These are phyloP conservation scores for Onygenales sp. DNA, from an alignment of 2,329 filamentous ascomycete genomes.

Conservation along the genomic window DNA sequence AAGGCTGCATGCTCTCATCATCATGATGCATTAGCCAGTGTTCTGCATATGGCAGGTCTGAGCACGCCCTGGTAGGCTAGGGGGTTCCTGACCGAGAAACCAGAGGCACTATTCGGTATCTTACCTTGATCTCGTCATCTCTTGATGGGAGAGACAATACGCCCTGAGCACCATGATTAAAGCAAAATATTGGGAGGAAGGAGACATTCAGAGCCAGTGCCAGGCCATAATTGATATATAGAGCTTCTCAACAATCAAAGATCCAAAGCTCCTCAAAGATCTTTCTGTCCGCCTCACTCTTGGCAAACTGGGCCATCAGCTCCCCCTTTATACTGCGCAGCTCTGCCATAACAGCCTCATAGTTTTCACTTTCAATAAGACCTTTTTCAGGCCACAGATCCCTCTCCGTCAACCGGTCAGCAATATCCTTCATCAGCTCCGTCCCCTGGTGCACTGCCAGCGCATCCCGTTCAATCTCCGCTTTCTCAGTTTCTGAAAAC, in stretches of 20 bases:
- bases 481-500: neutral
- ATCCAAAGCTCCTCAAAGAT: slow-evolving; percentile 11
- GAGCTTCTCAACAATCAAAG: slow-evolving; percentile 20
- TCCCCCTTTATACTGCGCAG: neutral
- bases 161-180: too few relatives aligned
- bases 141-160: too few relatives aligned
- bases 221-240: too few relatives aligned
- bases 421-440: neutral
- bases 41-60: too few relatives aligned
- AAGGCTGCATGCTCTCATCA: too few relatives aligned
- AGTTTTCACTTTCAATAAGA: neutral
- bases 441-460: neutral
- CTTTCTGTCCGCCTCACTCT: slow-evolving; percentile 4
- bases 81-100: too few relatives aligned
- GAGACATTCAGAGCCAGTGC: too few relatives aligned
- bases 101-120: too few relatives aligned
- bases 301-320: neutral
- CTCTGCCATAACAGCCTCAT: neutral
- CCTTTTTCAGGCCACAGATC: neutral
- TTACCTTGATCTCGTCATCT: too few relatives aligned
- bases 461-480: neutral
- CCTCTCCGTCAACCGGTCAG: neutral
- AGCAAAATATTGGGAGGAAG: too few relatives aligned
- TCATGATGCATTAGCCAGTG: too few relatives aligned
- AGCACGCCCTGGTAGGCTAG: too few relatives aligned